phyloP scores from a whole-genome alignment of 495 filamentous ascomycete genomes.

The Penicillium coprophilum region DNA sequence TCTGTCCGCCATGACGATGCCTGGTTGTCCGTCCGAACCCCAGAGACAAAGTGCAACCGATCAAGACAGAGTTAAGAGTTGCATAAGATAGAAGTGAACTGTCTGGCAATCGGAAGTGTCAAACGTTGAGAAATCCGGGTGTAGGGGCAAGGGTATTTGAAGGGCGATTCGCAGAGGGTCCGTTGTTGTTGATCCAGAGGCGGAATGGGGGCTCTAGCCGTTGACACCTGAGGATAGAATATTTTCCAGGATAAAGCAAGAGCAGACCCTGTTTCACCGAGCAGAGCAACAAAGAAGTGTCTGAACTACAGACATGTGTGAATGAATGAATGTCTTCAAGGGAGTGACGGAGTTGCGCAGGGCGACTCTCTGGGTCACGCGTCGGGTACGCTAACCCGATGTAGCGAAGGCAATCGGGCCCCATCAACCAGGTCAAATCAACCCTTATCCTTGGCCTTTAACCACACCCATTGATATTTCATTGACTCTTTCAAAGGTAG shows the following conservation, averaged over 20 bases:
- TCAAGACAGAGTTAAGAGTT: not conserved
- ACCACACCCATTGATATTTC: not conserved
- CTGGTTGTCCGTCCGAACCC: slow-evolving; percentile 17
- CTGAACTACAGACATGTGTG: slow-evolving; percentile 15
- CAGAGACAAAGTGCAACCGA: slow-evolving; percentile 16
- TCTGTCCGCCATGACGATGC: slow-evolving; percentile 27
- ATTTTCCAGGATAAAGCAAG: not conserved
- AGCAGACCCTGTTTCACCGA: slow-evolving; percentile 18
- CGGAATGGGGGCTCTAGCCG: not conserved
- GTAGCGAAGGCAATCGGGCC: slow-evolving; percentile 12
- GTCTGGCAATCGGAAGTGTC: not conserved
- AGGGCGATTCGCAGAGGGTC: slow-evolving; percentile 8
- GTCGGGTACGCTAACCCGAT: slow-evolving; percentile 45
- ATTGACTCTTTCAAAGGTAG: not conserved
- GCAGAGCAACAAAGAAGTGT: slow-evolving; percentile 28
- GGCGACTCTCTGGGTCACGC: slow-evolving; percentile 42
- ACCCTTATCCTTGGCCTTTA: not conserved
- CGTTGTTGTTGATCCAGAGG: slow-evolving; percentile 6
- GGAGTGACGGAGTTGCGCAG: slow-evolving; percentile 34
- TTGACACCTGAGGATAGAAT: not conserved
- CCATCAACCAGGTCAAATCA: slow-evolving; percentile 1
- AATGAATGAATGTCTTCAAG: slow-evolving; percentile 28
- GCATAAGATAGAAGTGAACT: slow-evolving; percentile 16
- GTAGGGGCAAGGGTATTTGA: slow-evolving; percentile 6
- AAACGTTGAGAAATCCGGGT: not conserved